Base-by-base conservation (phyloP, 1,284 basidiomycete species). In the Cryptococcus neoformans region DNA sequence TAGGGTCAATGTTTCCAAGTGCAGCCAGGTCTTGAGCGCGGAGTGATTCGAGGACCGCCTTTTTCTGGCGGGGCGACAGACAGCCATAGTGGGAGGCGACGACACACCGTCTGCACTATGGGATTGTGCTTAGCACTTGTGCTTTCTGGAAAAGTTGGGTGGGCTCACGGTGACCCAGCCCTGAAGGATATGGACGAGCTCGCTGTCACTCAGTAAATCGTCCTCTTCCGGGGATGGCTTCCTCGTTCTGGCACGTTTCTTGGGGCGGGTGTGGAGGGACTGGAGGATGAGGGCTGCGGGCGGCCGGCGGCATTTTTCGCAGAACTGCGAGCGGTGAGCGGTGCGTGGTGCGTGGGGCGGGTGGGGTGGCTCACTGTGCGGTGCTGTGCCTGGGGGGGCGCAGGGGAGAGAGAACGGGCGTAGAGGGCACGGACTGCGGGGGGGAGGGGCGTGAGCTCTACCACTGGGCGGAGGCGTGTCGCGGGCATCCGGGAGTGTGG, bases 71-170 rank as follows among this genome's bases (percentile, higher is more conserved):
- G 41, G 70, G 74, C 11, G 84, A 82, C 12, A 93, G 79, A 70
- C 92, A 94, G 38, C 79, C 62, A 89, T 89, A 94, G 71, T 94
- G 91, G 38, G 83, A 84, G 11, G 83, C 80, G 28, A 90, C 83
- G 11, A 87, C 85, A 63, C 91, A 94, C 71, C 84, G 86, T 46
- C 90, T 78, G 68, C 90, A 93, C 78, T 73, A 36, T 21, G 21
- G 21, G 21, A 14, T 10, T 2, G 10, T 12, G 14, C 2, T 49
- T 28, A 51, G 34, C 3, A 42, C 55, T 35, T 51, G 8, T n/a
- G 52, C 49, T 36, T 50, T 53, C 38, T 17, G 34, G 34, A 14
- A 41, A 9, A 14, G 36, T 17, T 40, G 16, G n/a, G 9, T 9
- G 36, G 37, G 14, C 68, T 58, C 46, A 73, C 71, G 56, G 86